Evolutionary conservation across 768 basidiomycete species (phyloP), one percentile per base, ranked within the genome.

Genomic region (Leccinum subtestaceum): DNA sequence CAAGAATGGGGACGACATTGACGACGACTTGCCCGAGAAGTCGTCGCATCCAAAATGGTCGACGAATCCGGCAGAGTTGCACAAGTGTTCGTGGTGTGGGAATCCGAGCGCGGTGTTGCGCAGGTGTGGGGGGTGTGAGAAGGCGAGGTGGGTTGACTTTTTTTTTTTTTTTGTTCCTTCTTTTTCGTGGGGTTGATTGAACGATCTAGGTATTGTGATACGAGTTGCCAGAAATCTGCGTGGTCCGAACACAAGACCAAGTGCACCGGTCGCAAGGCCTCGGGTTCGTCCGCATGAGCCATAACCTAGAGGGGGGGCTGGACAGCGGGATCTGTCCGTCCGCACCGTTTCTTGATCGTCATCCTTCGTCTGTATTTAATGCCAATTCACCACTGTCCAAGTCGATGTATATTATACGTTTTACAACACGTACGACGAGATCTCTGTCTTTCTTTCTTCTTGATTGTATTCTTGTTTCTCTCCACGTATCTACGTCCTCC

Each of bases 91-190:
- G 25, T 84, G 80, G 56, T 50, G 87, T 60, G 77, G 80, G 6
- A 87, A 86, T 58, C 85, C 85, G 7, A 86, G 82, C 53, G 84
- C 83, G 0, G 76, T 77, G 8, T 67, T 86, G 52, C 77, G 77
- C 63, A 85, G 81, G 68, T 86, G 84, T 60, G 67, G 72, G 6
- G 75, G 77, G 4, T 82, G 81, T 55, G 72, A 66, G 25, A 74
- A 71, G 56, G 72, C 78, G 12, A 77, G 78, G 80, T 78, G 61
- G 19, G 47, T 27, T 43, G 40, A 43, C 40, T 10, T 10, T 43
- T n/a, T n/a, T n/a, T n/a, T n/a, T 10, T 10, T 43, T 4, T 10
- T n/a, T n/a, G n/a, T n/a, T n/a, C n/a, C n/a, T n/a, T n/a, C n/a
- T n/a, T n/a, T n/a, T n/a, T 8, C 36, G 15, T 17, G 4, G 12